These are phyloP conservation scores for Kurtzmaniella cleridarum DNA, from an alignment of 805 yeast genomes.

Conservation along the genomic window DNA sequence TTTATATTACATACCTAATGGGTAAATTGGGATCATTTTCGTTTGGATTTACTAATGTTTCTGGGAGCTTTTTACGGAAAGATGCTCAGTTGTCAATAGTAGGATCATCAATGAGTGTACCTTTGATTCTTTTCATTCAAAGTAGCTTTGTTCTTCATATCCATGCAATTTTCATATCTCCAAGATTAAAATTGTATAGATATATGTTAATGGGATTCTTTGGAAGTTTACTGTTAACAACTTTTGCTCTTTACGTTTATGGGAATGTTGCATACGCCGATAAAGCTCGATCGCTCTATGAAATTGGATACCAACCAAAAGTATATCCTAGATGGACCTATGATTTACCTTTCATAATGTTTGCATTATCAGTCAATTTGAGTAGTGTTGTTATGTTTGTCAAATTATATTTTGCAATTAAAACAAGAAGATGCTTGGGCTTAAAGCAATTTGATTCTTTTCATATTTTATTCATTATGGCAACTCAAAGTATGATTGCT, in stretches of 20 bases:
- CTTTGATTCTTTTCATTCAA: slow-evolving; percentile 60
- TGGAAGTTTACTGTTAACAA: slow-evolving; percentile 44
- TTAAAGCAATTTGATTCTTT: slow-evolving; percentile 76
- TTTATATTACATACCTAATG: slow-evolving; percentile 50
- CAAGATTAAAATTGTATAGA: slow-evolving; percentile 42
- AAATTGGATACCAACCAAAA: not conserved
- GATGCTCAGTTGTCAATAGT: slow-evolving; percentile 53
- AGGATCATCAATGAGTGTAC: slow-evolving; percentile 52
- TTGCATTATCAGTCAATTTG: slow-evolving; percentile 62
- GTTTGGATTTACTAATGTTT: slow-evolving; percentile 29
- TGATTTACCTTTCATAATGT: slow-evolving; percentile 54
- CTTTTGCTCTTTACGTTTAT: slow-evolving; percentile 54
- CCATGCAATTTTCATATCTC: slow-evolving; percentile 60
- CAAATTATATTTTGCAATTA: slow-evolving; percentile 67
- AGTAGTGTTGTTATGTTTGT: slow-evolving; percentile 54
- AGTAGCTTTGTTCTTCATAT: slow-evolving; percentile 67
- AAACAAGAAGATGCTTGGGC: slow-evolving; percentile 72
- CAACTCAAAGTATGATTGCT: slow-evolving; percentile 72
- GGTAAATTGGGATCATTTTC: slow-evolving; percentile 50
- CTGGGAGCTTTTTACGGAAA: slow-evolving; percentile 17
- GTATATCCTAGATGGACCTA: slow-evolving; percentile 28
- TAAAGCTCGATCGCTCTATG: slow-evolving; percentile 5
- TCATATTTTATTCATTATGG: slow-evolving; percentile 76
- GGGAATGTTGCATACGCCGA: slow-evolving; percentile 32
- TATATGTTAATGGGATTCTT: slow-evolving; percentile 32